Base-by-base conservation (phyloP, 768 basidiomycete species). In the Boletellus ananiceps region DNA sequence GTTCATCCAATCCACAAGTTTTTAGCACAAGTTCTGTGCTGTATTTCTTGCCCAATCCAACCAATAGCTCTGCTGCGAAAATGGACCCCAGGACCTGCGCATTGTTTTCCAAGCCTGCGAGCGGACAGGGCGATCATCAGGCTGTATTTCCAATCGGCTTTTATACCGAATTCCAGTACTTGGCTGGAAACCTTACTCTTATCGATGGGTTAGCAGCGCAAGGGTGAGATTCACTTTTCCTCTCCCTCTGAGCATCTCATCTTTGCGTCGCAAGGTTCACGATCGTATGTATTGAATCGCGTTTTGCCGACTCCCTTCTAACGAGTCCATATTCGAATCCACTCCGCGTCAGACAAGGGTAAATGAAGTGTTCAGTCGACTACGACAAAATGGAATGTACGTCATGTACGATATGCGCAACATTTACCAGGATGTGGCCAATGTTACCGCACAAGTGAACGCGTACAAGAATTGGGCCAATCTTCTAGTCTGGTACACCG, bases 371-470 rank as follows among this genome's bases (percentile, higher is more conserved):
- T 63, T 88, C n/a, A 76, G 85, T 58, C 72, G 74, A 32, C 84
- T 88, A 80, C 78, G 84, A 59, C 76, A 83, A 50, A 78, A 81
- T 0, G 78, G 77, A 0, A 15, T 64, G 40, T 90, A 84, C 58
- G 71, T 90, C 40, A 87, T 89, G 80, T 91, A 88, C 56, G 86
- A 90, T 61, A 88, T 91, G 88, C 77, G 87, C 52, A 72, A 66
- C 77, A 74, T 73, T 1, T 90, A 88, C 69, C 77, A 74, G 73
- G 79, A 88, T 58, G 56, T 68, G 11, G 73, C 76, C 19, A 73
- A 76, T 4, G 80, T 89, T 19, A 79, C 77, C 0, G 74, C 75
- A 37, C 76, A 89, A 66, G 86, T 90, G 18, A 81, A 82, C 54
- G 69, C 65, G 34, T 76, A 88, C 69, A 86, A 86, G 62, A 75